Evolutionary conservation across 2,329 filamentous ascomycete genomes (phyloP).

Genomic region (Microdochium nivale): DNA sequence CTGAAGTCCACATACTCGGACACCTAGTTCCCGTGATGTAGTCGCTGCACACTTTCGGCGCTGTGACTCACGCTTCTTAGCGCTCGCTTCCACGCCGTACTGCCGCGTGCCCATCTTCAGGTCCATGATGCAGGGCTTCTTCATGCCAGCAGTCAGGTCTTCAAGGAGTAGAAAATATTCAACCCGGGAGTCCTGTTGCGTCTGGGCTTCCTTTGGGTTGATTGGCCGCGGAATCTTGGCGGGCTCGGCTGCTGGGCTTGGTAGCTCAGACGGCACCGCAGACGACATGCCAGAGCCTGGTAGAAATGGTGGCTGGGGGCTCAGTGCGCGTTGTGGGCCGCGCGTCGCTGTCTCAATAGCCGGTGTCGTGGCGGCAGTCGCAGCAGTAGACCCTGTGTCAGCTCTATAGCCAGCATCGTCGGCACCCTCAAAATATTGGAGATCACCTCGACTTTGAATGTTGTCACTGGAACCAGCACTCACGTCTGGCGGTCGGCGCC

Average conservation of each 20-base stretch:
- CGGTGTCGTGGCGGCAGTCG: slow-evolving; percentile 27
- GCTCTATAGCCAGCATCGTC: slow-evolving; percentile 75
- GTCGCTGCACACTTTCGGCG: slow-evolving; percentile 87
- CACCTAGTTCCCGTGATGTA: slow-evolving; percentile 83
- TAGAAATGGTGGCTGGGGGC: neutral
- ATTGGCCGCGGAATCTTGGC: slow-evolving; percentile 49
- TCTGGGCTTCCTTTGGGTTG: slow-evolving; percentile 71
- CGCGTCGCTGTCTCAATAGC: slow-evolving; percentile 14
- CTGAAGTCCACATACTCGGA: slow-evolving; percentile 90
- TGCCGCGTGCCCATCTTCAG: slow-evolving; percentile 98
- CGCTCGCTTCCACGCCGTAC: slow-evolving; percentile 83
- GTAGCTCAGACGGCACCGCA: slow-evolving; percentile 22
- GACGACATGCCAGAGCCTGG: slow-evolving; percentile 25
- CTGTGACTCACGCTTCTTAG: slow-evolving; percentile 91
- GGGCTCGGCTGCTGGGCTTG: slow-evolving; percentile 28
- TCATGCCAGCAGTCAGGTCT: slow-evolving; percentile 94
- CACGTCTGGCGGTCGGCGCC: slow-evolving; percentile 65
- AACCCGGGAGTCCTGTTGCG: slow-evolving; percentile 59
- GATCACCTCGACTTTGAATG: slow-evolving; percentile 53
- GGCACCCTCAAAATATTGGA: slow-evolving; percentile 88
- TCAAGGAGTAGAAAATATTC: slow-evolving; percentile 92
- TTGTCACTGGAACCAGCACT: slow-evolving; percentile 23
- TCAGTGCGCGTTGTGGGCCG: neutral
- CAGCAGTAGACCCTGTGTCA: slow-evolving; percentile 26
- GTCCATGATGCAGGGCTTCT: slow-evolving; percentile 90